Conservation (phyloP, 148 eudicot genomes). For the Chenopodium berlandieri region DNA sequence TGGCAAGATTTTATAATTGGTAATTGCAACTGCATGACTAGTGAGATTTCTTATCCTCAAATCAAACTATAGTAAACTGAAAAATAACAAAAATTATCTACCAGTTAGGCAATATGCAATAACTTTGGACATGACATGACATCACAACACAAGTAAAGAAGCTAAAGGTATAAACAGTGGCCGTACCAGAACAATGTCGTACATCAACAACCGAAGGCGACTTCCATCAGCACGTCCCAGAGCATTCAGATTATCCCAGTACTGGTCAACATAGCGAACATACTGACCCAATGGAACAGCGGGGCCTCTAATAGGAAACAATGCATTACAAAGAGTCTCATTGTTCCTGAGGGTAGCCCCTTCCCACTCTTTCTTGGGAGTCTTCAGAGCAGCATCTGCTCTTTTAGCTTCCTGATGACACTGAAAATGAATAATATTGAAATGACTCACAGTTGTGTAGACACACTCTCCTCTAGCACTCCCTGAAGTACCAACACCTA, state of each 20-base stretch:
- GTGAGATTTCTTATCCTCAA: background rate
- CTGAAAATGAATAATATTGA: constrained; percentile 94
- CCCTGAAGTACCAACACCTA: constrained; percentile 79
- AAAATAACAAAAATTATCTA: background rate
- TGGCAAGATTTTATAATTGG: background rate
- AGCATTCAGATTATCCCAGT: constrained; percentile 95
- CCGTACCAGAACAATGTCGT: constrained; percentile 94
- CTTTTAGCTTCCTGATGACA: constrained; percentile 99
- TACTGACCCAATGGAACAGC: constrained; percentile 91
- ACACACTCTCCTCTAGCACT: constrained; percentile 91
- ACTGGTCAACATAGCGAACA: constrained; percentile 75
- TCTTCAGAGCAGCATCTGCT: constrained; percentile 88
- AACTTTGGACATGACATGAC: background rate
- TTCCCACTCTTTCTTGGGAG: constrained; percentile 98
- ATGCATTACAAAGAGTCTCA: constrained; percentile 91
- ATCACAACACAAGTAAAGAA: constrained; percentile 1
- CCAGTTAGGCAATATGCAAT: background rate
- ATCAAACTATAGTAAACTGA: background rate
- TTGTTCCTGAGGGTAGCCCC: constrained; percentile 96
- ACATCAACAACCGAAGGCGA: constrained; percentile 85
- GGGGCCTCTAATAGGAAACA: constrained; percentile 88
- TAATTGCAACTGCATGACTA: background rate
- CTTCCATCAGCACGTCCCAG: constrained; percentile 98
- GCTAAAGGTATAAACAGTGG: constrained; percentile 10
- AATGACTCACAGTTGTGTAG: constrained; percentile 96